Base-by-base conservation (phyloP, 805 yeast genomes). In the Pichia rugopelliculosa region DNA sequence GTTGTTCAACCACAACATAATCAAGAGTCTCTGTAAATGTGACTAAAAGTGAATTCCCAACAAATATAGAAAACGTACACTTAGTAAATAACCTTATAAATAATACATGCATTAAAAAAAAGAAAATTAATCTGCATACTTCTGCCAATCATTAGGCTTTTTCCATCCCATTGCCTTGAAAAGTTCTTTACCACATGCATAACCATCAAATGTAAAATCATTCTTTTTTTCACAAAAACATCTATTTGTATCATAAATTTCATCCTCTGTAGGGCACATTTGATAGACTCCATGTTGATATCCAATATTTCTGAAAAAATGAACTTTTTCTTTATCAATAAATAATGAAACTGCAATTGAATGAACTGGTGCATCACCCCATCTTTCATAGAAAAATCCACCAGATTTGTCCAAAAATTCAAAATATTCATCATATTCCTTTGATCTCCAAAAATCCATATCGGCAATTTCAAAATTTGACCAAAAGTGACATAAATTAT, bases 331-430 rank as follows among this genome's bases (percentile, higher is more conserved):
- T 56, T 72, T 71, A 51, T 78, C 73, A 44, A 82, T 63, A 57
- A 84, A 72, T 41, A 82, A 66, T 1, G 88, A 67, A 3, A 79
- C 85, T 6, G 86, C 95, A 44, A 87, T 73, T 0, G 95, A 77
- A 66, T 87, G 95, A n/a, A 87, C 77, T 4, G 95, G 95, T 0
- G 95, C 96, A 66, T 87, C 96, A 20, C 96, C 96, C 95, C 96
- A 87, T 55, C 96, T 73, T 67, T 87, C 93, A 60, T 85, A 84
- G 62, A 78, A 86, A 62, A 86, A 86, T 0, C 95, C 95, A 48
- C 95, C 95, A 3, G 76, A 62, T 41, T 64, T 50, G 60, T 86
- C 95, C 40, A 86, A 68, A 59, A 68, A 68, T 21, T 83, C 70
- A 60, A 85, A 85, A 65, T 75, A 84, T 9, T 73, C 69, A 40